phyloP scores from a whole-genome alignment of 495 filamentous ascomycete species.

The Lentithecium fluviatile region DNA sequence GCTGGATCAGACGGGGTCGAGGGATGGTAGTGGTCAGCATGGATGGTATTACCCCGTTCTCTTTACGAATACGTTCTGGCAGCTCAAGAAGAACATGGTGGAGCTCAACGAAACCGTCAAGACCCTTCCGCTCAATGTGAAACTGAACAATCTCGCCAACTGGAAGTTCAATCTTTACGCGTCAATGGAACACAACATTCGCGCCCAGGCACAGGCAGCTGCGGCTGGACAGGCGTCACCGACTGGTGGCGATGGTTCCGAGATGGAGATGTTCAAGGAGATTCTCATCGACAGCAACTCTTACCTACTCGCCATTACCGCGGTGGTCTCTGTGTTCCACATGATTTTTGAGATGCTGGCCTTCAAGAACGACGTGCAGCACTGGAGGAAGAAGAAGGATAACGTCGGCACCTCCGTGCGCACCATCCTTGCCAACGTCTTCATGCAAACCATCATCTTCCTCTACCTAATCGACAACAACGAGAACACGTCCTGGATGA shows the following conservation, averaged over 20 bases:
- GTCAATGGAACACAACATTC: slow-evolving; percentile 81
- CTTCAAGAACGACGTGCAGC: slow-evolving; percentile 95
- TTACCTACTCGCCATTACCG: slow-evolving; percentile 81
- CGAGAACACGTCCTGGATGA: slow-evolving; percentile 98
- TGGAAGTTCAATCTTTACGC: slow-evolving; percentile 90
- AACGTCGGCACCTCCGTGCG: slow-evolving; percentile 92
- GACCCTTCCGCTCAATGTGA: slow-evolving; percentile 77
- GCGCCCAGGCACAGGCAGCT: slow-evolving; percentile 71
- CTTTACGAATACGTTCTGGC: slow-evolving; percentile 96
- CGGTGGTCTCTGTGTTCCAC: slow-evolving; percentile 80
- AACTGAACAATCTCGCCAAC: slow-evolving; percentile 74
- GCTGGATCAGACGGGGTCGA: slow-evolving; percentile 68
- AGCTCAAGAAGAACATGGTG: slow-evolving; percentile 85
- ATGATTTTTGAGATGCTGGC: slow-evolving; percentile 94
- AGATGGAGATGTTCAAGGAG: slow-evolving; percentile 95
- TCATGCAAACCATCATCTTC: slow-evolving; percentile 97
- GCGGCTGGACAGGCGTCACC: slow-evolving; percentile 63
- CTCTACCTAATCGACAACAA: slow-evolving; percentile 98
- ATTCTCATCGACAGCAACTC: slow-evolving; percentile 92
- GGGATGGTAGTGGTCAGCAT: slow-evolving; percentile 81
- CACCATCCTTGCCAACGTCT: slow-evolving; percentile 94
- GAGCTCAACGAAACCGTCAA: slow-evolving; percentile 89
- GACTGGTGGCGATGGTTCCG: slow-evolving; percentile 69
- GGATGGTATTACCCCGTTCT: slow-evolving; percentile 96
- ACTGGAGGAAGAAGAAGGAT: slow-evolving; percentile 99